Conservation (phyloP, 2,329 filamentous ascomycete genomes). For the Rutstroemia sp. region DNA sequence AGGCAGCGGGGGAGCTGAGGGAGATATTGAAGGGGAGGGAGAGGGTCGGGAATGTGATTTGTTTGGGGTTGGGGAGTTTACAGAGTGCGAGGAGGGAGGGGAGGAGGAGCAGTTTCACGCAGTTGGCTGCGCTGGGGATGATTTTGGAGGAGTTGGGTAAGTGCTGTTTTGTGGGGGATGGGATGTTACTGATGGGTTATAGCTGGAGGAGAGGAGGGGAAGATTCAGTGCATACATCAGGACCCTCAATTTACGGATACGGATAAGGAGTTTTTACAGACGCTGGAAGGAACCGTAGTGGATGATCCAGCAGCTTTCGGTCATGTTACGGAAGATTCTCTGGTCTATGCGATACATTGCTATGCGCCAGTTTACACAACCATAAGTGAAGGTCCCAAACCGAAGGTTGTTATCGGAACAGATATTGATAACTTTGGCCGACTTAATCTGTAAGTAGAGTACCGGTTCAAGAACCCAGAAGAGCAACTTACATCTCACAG, state of each 20-base stretch:
- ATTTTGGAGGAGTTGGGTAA: slow-evolving; percentile 20
- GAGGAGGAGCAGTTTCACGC: slow-evolving; percentile 23
- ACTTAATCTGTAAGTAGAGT: slow-evolving; percentile 17
- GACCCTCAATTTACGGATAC: slow-evolving; percentile 28
- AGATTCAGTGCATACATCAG: slow-evolving; percentile 18
- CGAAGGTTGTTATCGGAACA: slow-evolving; percentile 26
- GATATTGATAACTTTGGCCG: slow-evolving; percentile 25
- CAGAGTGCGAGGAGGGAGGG: slow-evolving; percentile 25
- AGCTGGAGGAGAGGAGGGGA: background rate
- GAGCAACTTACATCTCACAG: slow-evolving; percentile 1
- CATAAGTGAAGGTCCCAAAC: slow-evolving; percentile 18
- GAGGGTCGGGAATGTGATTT: slow-evolving; percentile 21
- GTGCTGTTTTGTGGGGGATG: background rate
- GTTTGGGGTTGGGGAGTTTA: slow-evolving; percentile 28
- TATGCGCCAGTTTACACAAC: slow-evolving; percentile 26
- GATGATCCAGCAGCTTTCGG: slow-evolving; percentile 26
- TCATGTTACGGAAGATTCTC: slow-evolving; percentile 18
- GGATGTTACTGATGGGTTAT: background rate
- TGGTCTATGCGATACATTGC: slow-evolving; percentile 31
- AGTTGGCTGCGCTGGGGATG: slow-evolving; percentile 26
- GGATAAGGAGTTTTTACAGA: slow-evolving; percentile 25
- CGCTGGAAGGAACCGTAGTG: slow-evolving; percentile 22
- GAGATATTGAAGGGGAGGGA: slow-evolving; percentile 9
- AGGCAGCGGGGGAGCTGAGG: slow-evolving; percentile 16
- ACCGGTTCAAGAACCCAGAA: background rate